These are phyloP conservation scores for Sporisorium reilianum DNA, from an alignment of 1,284 basidiomycete species.

Conservation along the genomic window DNA sequence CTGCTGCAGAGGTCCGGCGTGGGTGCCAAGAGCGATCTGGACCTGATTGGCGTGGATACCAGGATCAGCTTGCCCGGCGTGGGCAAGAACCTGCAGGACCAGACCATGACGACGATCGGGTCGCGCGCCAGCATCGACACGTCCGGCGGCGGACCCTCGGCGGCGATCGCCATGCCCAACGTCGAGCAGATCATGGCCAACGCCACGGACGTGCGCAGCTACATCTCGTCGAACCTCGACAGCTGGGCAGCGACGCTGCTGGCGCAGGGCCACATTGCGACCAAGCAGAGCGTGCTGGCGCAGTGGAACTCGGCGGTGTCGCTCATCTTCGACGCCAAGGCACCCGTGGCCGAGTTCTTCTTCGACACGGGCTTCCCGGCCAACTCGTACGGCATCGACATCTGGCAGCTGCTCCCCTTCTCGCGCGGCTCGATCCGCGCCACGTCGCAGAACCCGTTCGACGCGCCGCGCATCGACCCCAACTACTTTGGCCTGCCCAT, in stretches of 20 bases:
- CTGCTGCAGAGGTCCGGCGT: conserved; percentile 71
- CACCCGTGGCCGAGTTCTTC: conserved; percentile 57
- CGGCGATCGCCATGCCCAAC: conserved; percentile 57
- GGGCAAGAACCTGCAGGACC: conserved; percentile 71
- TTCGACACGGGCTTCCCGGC: conserved; percentile 57
- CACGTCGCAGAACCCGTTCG: conserved; percentile 36
- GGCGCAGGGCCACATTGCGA: conserved; percentile 50
- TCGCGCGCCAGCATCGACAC: conserved; percentile 36
- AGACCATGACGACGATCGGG: conserved; percentile 68
- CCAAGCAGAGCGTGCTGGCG: conserved; percentile 33
- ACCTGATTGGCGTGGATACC: conserved; percentile 62
- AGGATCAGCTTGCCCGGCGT: conserved; percentile 67
- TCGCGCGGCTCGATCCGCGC: conserved; percentile 54
- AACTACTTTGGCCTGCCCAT: conserved; percentile 69
- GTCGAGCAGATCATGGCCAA: conserved; percentile 49
- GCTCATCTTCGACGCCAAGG: conserved; percentile 51
- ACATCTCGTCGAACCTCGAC: conserved; percentile 51
- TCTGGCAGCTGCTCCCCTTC: conserved; percentile 63
- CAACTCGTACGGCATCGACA: conserved; percentile 55
- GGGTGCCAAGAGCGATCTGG: conserved; percentile 67
- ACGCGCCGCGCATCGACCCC: conserved; percentile 30
- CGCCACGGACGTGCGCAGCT: conserved; percentile 35
- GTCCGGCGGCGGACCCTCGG: conserved; percentile 55
- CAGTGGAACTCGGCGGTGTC: conserved; percentile 49
- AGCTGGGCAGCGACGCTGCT: conserved; percentile 52